Evolutionary conservation across 2,329 filamentous ascomycete species (phyloP).

Genomic region (Trichophyton verrucosum): DNA sequence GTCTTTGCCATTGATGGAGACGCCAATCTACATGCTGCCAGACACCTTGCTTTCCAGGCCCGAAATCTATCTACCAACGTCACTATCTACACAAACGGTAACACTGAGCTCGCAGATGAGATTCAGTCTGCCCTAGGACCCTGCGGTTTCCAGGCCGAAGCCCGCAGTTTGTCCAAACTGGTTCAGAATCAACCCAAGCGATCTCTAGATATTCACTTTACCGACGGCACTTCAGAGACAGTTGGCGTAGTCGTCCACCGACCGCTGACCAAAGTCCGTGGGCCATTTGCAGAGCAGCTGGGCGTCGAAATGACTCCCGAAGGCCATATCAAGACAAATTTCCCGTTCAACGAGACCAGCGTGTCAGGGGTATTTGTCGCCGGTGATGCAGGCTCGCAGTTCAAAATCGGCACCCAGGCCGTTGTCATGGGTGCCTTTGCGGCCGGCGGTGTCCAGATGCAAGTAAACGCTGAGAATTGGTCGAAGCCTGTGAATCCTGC

Average conservation of each 20-base stretch:
- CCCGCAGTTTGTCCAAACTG: background rate
- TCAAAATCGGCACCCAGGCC: background rate
- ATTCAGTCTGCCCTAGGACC: background rate
- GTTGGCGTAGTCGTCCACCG: background rate
- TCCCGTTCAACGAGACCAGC: constrained; percentile 5
- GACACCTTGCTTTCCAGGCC: constrained; percentile 35
- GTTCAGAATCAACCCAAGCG: background rate
- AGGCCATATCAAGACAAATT: background rate
- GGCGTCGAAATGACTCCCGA: background rate
- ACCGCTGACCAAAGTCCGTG: background rate
- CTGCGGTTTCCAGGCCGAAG: background rate
- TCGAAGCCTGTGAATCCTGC: background rate
- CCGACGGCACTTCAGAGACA: background rate
- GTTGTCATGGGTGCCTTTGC: constrained; percentile 2
- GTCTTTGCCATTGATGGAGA: constrained; percentile 34
- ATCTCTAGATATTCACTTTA: background rate
- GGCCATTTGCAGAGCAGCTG: background rate
- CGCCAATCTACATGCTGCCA: constrained; percentile 22
- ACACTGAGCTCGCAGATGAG: constrained; percentile 19
- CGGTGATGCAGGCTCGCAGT: background rate
- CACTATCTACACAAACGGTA: constrained; percentile 43
- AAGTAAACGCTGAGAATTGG: background rate
- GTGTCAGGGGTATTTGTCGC: background rate
- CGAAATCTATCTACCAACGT: constrained; percentile 33
- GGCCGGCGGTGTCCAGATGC: background rate